Conservation (phyloP, 768 basidiomycete species). For the Kwoniella bestiolae region DNA sequence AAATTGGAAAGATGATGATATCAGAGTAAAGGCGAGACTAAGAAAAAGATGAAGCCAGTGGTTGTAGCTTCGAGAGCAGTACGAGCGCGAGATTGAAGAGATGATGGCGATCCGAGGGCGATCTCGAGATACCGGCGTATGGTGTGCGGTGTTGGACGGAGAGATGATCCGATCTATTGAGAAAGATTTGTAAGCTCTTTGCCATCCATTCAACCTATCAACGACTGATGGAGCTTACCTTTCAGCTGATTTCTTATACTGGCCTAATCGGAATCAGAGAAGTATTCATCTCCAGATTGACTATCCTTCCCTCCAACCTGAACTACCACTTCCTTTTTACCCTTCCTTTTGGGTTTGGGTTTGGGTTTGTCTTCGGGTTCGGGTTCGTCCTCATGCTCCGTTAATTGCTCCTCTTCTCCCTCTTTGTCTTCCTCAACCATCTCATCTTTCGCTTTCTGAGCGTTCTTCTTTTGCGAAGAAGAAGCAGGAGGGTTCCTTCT, state of each 20-base stretch:
- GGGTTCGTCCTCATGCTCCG: neutral
- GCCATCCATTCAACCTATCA: neutral
- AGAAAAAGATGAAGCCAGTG: no score
- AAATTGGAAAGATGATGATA: no score
- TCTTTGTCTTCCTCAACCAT: no score
- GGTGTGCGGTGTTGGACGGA: no score
- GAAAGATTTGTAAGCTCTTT: neutral
- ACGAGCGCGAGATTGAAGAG: no score
- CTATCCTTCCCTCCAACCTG: neutral
- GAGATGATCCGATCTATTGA: no score
- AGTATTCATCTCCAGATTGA: neutral
- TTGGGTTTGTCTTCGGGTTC: neutral
- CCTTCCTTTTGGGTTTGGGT: neutral
- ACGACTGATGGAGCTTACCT: neutral
- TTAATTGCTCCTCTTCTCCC: no score
- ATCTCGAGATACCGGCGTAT: no score
- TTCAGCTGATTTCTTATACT: no score
- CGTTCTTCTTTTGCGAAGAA: neutral
- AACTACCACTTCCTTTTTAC: neutral
- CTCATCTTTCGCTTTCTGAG: neutral
- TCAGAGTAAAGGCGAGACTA: no score
- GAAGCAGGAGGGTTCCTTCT: neutral
- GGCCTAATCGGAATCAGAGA: neutral
- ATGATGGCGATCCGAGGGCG: no score
- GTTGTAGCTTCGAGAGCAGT: no score